phyloP scores from a whole-genome alignment of 495 filamentous ascomycete genomes.

The Copromyces sp. region DNA sequence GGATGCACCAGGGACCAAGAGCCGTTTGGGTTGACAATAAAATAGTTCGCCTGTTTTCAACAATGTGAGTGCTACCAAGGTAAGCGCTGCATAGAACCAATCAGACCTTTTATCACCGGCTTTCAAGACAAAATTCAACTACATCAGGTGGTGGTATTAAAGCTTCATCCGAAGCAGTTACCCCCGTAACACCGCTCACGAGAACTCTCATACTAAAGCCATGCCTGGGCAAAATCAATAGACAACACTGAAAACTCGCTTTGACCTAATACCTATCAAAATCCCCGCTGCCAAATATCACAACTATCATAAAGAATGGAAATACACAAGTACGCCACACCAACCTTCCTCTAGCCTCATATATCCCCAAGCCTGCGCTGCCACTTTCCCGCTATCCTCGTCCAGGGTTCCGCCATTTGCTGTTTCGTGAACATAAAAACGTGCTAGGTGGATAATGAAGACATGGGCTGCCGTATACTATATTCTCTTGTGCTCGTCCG shows the following conservation, averaged over 20 bases:
- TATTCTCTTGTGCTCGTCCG: background rate
- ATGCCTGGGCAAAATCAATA: background rate
- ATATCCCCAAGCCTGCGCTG: background rate
- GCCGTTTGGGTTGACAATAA: background rate
- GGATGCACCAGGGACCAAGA: background rate
- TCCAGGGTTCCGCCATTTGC: background rate
- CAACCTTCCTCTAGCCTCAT: background rate
- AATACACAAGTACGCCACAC: background rate
- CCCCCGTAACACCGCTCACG: background rate
- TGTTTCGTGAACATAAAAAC: background rate
- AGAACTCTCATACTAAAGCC: background rate
- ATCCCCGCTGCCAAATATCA: background rate
- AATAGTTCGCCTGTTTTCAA: background rate
- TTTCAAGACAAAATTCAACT: background rate
- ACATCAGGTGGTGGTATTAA: background rate
- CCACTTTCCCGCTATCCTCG: background rate
- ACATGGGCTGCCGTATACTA: background rate
- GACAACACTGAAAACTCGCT: background rate
- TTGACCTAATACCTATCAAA: background rate
- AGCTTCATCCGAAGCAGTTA: background rate
- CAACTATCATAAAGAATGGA: background rate
- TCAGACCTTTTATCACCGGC: background rate
- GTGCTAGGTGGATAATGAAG: background rate
- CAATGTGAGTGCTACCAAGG: background rate
- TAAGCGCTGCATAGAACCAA: background rate